Percentiles rank a stretch among this genome's conserved stretches.
Evolutionary conservation across 257 asterid species (phyloP).

Genomic region (Jaltomata sinuosa): DNA sequence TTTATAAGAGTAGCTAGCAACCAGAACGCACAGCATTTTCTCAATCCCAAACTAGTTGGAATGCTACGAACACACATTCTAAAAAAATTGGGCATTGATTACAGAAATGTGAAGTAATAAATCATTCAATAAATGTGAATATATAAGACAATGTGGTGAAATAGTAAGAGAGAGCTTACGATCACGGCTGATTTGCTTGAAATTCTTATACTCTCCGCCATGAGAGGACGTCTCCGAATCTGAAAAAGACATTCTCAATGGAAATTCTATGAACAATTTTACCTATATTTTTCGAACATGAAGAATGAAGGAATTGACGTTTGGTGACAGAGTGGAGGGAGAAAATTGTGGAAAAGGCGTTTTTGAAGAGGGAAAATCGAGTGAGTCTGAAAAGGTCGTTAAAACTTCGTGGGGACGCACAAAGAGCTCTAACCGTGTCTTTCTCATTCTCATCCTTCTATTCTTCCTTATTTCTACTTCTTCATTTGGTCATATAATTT

Average conservation of each 20-base stretch:
- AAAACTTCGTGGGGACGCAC: conserved; percentile 65
- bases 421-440: conserved; percentile 51
- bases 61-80: not conserved
- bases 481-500: too few species aligned
- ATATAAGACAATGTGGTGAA: not conserved
- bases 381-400: conserved; percentile 1
- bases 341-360: conserved; percentile 22
- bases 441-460: too few species aligned
- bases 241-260: conserved; percentile 58
- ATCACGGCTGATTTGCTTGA: conserved; percentile 87
- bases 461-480: conserved; percentile 10
- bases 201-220: conserved; percentile 78
- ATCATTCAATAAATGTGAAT: not conserved
- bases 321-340: not conserved
- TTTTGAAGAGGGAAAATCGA: conserved; percentile 17
- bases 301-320: not conserved
- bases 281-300: not conserved
- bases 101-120: not conserved
- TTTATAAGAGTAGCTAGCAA: not conserved
- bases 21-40: not conserved
- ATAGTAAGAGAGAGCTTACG: conserved; percentile 28
- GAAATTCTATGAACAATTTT: not conserved
- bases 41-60: not conserved
- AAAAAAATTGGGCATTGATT: not conserved
- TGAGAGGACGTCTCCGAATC: conserved; percentile 74